phyloP scores from a whole-genome alignment of 2,329 filamentous ascomycete species.

The Penicillium nordicum region DNA sequence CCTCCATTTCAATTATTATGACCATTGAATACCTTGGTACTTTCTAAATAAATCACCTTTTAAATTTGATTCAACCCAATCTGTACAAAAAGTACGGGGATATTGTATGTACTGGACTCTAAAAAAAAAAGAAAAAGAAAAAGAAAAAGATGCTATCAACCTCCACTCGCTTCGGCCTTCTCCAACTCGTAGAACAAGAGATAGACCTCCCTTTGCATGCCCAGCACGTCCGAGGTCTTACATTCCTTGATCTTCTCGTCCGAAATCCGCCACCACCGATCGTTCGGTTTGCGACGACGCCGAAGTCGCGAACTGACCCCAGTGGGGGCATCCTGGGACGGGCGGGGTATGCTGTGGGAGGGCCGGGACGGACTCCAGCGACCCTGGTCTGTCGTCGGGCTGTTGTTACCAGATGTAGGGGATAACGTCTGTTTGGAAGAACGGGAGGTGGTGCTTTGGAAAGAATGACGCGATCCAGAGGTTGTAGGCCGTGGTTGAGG shows the following conservation, averaged over 20 bases:
- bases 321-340: constrained; percentile 22
- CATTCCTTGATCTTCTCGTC: constrained; percentile 96
- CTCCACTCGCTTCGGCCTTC: constrained; percentile 31
- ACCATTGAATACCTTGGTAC: too few relatives aligned
- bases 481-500: constrained; percentile 26
- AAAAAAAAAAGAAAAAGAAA: not conserved
- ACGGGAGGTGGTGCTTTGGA: constrained; percentile 31
- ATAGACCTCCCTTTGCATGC: constrained; percentile 95
- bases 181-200: constrained; percentile 93
- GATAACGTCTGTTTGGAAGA: constrained; percentile 23
- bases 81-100: not conserved
- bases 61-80: not conserved
- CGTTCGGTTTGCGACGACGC: constrained; percentile 60
- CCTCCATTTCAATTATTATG: too few relatives aligned
- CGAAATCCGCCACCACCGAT: constrained; percentile 96
- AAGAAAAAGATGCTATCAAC: not conserved
- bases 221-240: constrained; percentile 84
- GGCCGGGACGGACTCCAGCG: constrained; percentile 27
- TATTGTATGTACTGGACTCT: not conserved
- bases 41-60: not conserved
- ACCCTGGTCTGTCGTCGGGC: constrained; percentile 25
- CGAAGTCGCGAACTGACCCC: constrained; percentile 42
- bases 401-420: constrained; percentile 24
- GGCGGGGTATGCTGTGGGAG: constrained; percentile 25
- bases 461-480: constrained; percentile 33